A percentile compares a stretch with the other conserved stretches of the same genome.
These are phyloP conservation scores for Polyporus tsugae DNA, from an alignment of 1,284 basidiomycete species.

Conservation along the genomic window DNA sequence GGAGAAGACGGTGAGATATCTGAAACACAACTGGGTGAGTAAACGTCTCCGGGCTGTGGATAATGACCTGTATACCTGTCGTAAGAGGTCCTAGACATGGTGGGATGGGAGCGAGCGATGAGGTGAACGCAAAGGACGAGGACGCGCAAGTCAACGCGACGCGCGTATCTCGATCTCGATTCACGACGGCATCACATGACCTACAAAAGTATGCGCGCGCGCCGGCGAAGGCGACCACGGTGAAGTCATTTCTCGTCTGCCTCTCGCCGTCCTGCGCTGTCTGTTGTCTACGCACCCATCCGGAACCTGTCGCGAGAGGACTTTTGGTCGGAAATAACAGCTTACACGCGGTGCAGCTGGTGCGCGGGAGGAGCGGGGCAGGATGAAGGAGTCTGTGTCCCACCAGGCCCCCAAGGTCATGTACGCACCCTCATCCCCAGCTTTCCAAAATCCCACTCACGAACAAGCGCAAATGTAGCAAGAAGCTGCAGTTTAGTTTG, in stretches of 20 bases:
- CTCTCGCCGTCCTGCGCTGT: not conserved
- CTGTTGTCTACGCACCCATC: not conserved
- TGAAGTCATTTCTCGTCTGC: slow-evolving; percentile 2
- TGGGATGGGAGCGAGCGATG: slow-evolving; percentile 32
- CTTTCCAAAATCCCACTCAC: not conserved
- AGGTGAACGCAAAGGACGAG: slow-evolving; percentile 26
- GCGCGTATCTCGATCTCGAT: slow-evolving; percentile 31
- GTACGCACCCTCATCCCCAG: slow-evolving; percentile 55
- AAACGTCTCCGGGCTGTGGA: not conserved
- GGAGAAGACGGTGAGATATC: slow-evolving; percentile 94
- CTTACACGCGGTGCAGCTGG: slow-evolving; percentile 1
- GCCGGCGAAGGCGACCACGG: too few relatives aligned
- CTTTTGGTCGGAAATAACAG: not conserved
- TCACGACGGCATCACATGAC: slow-evolving; percentile 24
- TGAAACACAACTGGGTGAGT: slow-evolving; percentile 36
- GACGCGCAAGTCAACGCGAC: slow-evolving; percentile 45
- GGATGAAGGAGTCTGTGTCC: slow-evolving; percentile 89
- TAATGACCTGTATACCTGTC: slow-evolving; percentile 58
- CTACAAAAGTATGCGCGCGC: slow-evolving; percentile 17
- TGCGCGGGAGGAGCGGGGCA: slow-evolving; percentile 22
- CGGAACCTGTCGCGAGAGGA: not conserved
- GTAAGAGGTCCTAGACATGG: slow-evolving; percentile 87
- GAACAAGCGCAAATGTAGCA: slow-evolving; percentile 56
- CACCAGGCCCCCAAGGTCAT: slow-evolving; percentile 93
- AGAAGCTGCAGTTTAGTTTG: slow-evolving; percentile 93